Evolutionary conservation across 164 flowering plant genomes (phyloP).

Genomic region (Vitis riparia): DNA sequence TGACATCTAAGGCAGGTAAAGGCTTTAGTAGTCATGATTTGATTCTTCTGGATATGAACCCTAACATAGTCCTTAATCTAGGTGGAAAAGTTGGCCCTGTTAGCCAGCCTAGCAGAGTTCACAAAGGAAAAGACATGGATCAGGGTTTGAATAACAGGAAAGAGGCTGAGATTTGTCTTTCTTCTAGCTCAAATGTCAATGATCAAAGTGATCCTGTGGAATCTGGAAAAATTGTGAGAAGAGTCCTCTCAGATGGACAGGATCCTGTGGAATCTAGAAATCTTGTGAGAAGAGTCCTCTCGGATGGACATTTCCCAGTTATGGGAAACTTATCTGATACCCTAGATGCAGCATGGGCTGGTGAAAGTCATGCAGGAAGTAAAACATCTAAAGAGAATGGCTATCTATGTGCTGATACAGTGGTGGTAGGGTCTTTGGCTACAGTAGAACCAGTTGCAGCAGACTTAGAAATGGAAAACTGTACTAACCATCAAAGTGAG

Average conservation of each 20-base stretch:
- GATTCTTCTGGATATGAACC: slow-evolving; percentile 26
- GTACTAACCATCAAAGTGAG: slow-evolving; percentile 13
- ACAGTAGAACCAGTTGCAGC: slow-evolving; percentile 6
- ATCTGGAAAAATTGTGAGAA: not conserved
- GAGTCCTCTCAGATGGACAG: too few species aligned
- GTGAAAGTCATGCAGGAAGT: slow-evolving; percentile 45
- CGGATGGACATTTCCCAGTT: slow-evolving; percentile 58
- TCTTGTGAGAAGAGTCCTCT: slow-evolving; percentile 47
- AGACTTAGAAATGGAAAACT: slow-evolving; percentile 9
- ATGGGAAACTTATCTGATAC: slow-evolving; percentile 61
- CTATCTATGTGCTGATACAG: slow-evolving; percentile 27
- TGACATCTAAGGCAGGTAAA: slow-evolving; percentile 19
- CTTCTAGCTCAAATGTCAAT: slow-evolving; percentile 13
- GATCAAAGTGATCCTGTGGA: slow-evolving; percentile 34
- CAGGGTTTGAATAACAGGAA: slow-evolving; percentile 13
- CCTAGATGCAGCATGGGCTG: slow-evolving; percentile 90
- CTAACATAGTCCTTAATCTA: slow-evolving; percentile 18
- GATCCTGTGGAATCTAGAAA: slow-evolving; percentile 18
- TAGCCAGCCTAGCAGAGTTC: slow-evolving; percentile 16
- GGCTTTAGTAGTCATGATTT: slow-evolving; percentile 33
- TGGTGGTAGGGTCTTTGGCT: slow-evolving; percentile 20
- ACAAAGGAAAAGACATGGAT: slow-evolving; percentile 18
- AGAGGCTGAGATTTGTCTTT: slow-evolving; percentile 18
- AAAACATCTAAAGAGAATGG: slow-evolving; percentile 32
- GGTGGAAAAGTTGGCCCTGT: slow-evolving; percentile 13